phyloP scores from a whole-genome alignment of 2,329 filamentous ascomycete genomes.

The Nigrospora sphaerica region DNA sequence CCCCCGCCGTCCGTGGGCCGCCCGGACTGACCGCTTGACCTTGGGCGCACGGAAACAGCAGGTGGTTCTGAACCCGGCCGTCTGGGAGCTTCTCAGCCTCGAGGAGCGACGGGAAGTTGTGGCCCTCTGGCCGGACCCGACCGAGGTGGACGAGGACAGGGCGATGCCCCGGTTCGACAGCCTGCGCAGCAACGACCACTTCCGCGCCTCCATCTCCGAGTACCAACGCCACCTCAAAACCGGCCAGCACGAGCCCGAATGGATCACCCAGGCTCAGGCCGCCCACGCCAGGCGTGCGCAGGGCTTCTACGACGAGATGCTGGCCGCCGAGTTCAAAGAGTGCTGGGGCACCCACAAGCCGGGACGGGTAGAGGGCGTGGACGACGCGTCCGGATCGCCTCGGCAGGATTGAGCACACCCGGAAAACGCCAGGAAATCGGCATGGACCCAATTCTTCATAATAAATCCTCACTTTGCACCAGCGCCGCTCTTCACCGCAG shows the following conservation, averaged over 20 bases:
- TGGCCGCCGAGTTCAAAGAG: slow-evolving; percentile 35
- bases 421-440: no score
- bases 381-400: no score
- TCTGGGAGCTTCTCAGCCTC: slow-evolving; percentile 27
- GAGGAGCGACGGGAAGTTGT: slow-evolving; percentile 19
- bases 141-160: slow-evolving; percentile 23
- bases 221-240: slow-evolving; percentile 37
- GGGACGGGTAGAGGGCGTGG: no score
- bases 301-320: slow-evolving; percentile 43
- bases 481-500: no score
- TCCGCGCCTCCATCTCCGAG: slow-evolving; percentile 37
- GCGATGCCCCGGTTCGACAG: slow-evolving; percentile 33
- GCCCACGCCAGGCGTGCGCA: slow-evolving; percentile 40
- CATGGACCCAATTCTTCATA: no score
- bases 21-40: background rate
- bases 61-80: background rate
- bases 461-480: no score
- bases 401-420: no score
- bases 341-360: no score
- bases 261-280: slow-evolving; percentile 44
- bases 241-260: slow-evolving; percentile 44
- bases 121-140: slow-evolving; percentile 26
- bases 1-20: background rate
- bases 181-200: slow-evolving; percentile 38
- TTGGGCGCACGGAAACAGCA: background rate